Conservation (phyloP, 2,329 filamentous ascomycete species). For the Botrytis galanthina region DNA sequence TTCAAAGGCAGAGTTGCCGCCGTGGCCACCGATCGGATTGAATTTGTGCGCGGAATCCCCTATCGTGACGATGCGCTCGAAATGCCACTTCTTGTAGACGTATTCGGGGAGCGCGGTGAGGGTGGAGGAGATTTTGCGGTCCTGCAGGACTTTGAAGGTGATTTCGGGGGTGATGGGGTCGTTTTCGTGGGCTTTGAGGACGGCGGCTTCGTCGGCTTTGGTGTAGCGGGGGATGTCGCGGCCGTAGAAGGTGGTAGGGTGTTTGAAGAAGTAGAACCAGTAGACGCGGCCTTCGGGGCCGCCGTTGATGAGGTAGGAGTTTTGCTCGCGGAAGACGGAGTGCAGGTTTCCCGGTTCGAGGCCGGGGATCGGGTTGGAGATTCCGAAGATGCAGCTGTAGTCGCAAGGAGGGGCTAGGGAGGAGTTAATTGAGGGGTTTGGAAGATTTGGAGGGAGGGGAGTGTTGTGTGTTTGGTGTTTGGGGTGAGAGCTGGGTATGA, state of each 20-base stretch:
- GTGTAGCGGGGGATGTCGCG: constrained; percentile 26
- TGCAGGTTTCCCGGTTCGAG: constrained; percentile 22
- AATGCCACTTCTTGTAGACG: constrained; percentile 43
- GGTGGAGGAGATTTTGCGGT: constrained; percentile 14
- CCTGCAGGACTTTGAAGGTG: constrained; percentile 26
- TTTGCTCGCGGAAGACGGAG: constrained; percentile 20
- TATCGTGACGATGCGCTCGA: constrained; percentile 39
- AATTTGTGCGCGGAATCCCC: constrained; percentile 24
- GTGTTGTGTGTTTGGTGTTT: neutral
- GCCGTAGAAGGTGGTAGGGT: constrained; percentile 21
- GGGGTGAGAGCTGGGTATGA: neutral
- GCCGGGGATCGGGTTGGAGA: constrained; percentile 20
- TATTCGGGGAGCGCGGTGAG: constrained; percentile 27
- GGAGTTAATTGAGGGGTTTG: neutral
- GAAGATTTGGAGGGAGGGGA: no score
- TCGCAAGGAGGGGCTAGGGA: constrained; percentile 7
- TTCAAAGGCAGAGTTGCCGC: neutral
- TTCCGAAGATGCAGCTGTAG: constrained; percentile 29
- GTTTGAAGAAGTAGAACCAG: constrained; percentile 28
- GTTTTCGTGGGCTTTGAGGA: constrained; percentile 18
- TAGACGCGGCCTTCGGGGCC: constrained; percentile 21
- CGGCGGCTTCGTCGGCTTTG: constrained; percentile 23
- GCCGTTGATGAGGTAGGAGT: constrained; percentile 24
- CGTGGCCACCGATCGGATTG: constrained; percentile 15
- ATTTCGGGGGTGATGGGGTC: constrained; percentile 19